Evolutionary conservation across 768 basidiomycete genomes (phyloP).

Genomic region (Dioszegia crocea): DNA sequence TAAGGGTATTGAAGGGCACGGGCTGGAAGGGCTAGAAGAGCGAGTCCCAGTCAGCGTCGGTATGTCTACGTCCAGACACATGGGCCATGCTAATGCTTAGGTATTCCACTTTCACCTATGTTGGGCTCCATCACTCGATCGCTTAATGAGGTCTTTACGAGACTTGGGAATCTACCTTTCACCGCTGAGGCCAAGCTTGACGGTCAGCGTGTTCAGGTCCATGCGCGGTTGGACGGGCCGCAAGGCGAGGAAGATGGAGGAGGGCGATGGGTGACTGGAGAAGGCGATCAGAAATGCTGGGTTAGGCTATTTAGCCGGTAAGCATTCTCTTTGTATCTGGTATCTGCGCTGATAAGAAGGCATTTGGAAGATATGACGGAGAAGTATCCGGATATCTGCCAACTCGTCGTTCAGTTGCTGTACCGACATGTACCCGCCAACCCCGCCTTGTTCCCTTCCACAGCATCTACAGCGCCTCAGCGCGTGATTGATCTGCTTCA

Average conservation of each 20-base stretch:
- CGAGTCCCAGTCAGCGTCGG: conserved; percentile 68
- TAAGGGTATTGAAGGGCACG: conserved; percentile 56
- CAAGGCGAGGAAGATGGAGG: conserved; percentile 61
- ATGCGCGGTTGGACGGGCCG: conserved; percentile 43
- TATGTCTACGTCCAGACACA: conserved; percentile 51
- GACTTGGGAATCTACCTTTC: conserved; percentile 63
- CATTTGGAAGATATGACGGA: conserved; percentile 90
- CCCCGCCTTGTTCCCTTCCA: conserved; percentile 27
- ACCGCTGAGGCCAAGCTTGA: conserved; percentile 89
- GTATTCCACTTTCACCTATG: conserved; percentile 78
- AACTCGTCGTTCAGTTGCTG: conserved; percentile 59
- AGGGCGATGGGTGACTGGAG: conserved; percentile 40
- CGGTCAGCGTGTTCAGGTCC: conserved; percentile 56
- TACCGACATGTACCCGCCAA: conserved; percentile 30
- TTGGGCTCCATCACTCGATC: conserved; percentile 82
- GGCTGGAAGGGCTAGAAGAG: conserved; percentile 60
- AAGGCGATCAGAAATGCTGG: conserved; percentile 45
- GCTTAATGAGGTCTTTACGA: conserved; percentile 73
- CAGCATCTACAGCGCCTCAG: conserved; percentile 23
- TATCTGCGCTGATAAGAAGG: conserved; percentile 49
- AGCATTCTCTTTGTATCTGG: conserved; percentile 1
- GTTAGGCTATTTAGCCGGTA: conserved; percentile 68
- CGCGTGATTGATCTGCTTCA: conserved; percentile 30
- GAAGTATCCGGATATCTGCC: conserved; percentile 83
- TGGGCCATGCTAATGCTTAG: conserved; percentile 48